Base-by-base conservation (phyloP, 208 protist genomes). In the Acanthamoeba castellanii region DNA sequence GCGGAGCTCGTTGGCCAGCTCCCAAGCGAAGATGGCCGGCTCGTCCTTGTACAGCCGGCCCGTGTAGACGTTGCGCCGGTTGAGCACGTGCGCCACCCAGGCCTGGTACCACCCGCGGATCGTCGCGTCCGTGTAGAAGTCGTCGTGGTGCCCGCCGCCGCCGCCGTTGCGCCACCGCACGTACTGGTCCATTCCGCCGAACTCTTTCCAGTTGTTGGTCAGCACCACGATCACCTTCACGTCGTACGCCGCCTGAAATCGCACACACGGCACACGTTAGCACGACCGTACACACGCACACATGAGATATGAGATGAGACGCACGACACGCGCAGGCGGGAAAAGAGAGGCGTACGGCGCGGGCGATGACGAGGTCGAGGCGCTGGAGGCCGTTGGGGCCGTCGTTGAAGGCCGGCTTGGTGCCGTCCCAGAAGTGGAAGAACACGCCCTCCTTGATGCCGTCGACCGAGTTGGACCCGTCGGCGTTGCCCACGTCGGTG, bases 1-100 rank as follows among this genome's bases (percentile, higher is more conserved):
- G 4, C 93, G 78, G n/a, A 81, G 81, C 87, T 95, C 93, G 61
- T 95, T 95, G 11, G 59, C 27, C 8, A 95, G 82, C 87, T 95
- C 81, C 76, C 76, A 95, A 18, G 81, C 93, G n/a, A 95, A 20
- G 57, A 95, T 95, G 27, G 93, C 50, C 32, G 93, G 93, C 30
- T 95, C 93, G 32, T 92, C 55, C 30, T 52, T 66, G 55, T 95
- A 95, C 32, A n/a, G 55, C 14, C 52, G 20, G 30, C 64, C 61
- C 20, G 59, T 47, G 30, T 7, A 11, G 20, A 37, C 81, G 93
- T 95, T 95, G 47, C 50, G 32, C 16, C 93, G 61, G 34, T 5
- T 61, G 22, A 76, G 42, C 27, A 95, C 6, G 14, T 30, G 47
- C 52, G 32, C 47, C n/a, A 95, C 66, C 30, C 27, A 82, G 14